Percentiles rank a stretch among this genome's conserved stretches.
Evolutionary conservation across 768 basidiomycete genomes (phyloP).

Genomic region (Coprinopsis cinerea): DNA sequence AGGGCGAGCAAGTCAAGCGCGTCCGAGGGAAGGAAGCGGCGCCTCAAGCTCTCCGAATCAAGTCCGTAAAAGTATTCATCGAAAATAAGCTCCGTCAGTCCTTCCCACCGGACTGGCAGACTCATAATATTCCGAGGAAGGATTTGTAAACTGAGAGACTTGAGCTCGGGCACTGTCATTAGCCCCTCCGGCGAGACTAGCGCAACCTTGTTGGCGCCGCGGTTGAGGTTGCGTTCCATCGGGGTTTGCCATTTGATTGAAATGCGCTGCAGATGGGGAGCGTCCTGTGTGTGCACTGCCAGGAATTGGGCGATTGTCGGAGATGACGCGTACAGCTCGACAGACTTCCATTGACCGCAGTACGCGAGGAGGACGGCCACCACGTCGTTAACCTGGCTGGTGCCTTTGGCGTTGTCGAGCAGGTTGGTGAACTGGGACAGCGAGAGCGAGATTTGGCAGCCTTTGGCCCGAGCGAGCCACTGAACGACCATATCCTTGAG

Average conservation of each 20-base stretch:
- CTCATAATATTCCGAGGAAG: conserved; percentile 2
- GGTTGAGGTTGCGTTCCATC: background rate
- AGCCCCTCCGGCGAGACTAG: background rate
- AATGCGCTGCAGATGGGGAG: background rate
- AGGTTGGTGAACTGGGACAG: conserved; percentile 6
- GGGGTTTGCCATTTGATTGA: conserved; percentile 4
- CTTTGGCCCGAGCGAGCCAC: conserved; percentile 3
- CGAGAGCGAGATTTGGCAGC: conserved; percentile 3
- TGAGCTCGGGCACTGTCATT: conserved; percentile 6
- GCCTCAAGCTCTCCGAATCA: conserved; percentile 1
- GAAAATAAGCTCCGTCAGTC: conserved; percentile 7
- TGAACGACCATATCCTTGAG: background rate
- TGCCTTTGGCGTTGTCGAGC: conserved; percentile 3
- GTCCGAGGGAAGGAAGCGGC: conserved; percentile 1
- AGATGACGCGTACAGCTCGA: conserved; percentile 4
- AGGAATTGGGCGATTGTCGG: conserved; percentile 1
- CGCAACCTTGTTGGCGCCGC: conserved; percentile 1
- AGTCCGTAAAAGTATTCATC: conserved; percentile 3
- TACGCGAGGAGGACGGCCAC: background rate
- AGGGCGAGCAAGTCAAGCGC: conserved; percentile 3
- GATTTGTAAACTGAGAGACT: conserved; percentile 4
- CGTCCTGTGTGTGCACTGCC: background rate
- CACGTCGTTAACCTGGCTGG: background rate
- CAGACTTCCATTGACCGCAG: conserved; percentile 4
- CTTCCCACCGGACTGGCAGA: conserved; percentile 3